Evolutionary conservation across 176 grass and related monocot genomes (phyloP).

Genomic region (Phyllostachys edulis): DNA sequence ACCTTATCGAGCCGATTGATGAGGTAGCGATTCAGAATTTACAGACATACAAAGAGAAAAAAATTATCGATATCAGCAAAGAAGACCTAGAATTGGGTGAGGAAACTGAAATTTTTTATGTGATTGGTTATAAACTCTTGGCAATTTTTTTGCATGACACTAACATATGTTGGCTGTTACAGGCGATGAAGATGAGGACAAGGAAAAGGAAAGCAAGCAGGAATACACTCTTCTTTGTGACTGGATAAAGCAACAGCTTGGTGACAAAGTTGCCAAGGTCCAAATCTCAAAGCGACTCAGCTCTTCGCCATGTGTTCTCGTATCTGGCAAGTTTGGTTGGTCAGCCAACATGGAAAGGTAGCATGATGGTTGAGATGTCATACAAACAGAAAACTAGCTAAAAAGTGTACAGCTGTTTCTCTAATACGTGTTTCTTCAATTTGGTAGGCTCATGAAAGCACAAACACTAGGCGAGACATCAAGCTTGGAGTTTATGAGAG

Average conservation of each 20-base stretch:
- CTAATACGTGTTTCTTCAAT: neutral
- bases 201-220: slow-evolving; percentile 71
- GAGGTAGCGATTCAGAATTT: slow-evolving; percentile 96
- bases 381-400: neutral
- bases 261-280: slow-evolving; percentile 92
- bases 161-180: slow-evolving; percentile 23
- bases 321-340: slow-evolving; percentile 98
- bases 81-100: slow-evolving; percentile 84
- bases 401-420: neutral
- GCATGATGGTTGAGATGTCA: neutral
- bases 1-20: slow-evolving; percentile 85
- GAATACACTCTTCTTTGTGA: slow-evolving; percentile 88
- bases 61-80: slow-evolving; percentile 90
- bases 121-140: neutral
- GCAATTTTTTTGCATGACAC: neutral
- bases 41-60: slow-evolving; percentile 94
- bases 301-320: slow-evolving; percentile 94
- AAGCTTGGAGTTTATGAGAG: slow-evolving; percentile 93
- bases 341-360: slow-evolving; percentile 98
- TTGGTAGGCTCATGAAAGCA: slow-evolving; percentile 87
- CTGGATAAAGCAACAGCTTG: slow-evolving; percentile 71
- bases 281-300: slow-evolving; percentile 88
- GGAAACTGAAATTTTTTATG: neutral
- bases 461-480: slow-evolving; percentile 96
- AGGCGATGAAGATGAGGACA: slow-evolving; percentile 78